These are phyloP conservation scores for Geum urbanum DNA, from an alignment of 306 rosid species.

Conservation along the genomic window DNA sequence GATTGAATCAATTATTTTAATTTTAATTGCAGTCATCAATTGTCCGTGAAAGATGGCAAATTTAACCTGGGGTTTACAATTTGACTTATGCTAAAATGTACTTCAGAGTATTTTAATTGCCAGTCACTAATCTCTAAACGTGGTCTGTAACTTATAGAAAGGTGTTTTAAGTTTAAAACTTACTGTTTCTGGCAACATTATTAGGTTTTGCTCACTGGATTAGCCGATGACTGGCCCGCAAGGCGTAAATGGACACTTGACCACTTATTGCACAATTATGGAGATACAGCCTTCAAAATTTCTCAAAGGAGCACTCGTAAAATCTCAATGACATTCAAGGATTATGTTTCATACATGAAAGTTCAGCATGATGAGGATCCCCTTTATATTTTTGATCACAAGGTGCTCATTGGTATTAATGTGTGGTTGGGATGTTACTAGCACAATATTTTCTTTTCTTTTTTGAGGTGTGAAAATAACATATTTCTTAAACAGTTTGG, in stretches of 20 bases:
- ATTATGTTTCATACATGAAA: constrained; percentile 71
- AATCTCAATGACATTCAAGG: constrained; percentile 70
- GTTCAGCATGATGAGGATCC: constrained; percentile 97
- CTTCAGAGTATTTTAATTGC: neutral
- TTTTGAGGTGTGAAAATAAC: neutral
- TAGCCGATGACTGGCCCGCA: constrained; percentile 91
- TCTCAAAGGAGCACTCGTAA: constrained; percentile 71
- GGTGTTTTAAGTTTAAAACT: neutral
- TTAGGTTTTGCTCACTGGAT: constrained; percentile 73
- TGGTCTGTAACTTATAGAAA: neutral
- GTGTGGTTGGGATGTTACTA: neutral
- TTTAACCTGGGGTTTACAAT: neutral
- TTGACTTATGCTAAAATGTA: constrained; percentile 7
- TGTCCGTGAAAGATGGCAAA: neutral
- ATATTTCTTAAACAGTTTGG: constrained; percentile 61
- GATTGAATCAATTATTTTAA: neutral
- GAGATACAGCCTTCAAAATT: constrained; percentile 72
- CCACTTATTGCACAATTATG: constrained; percentile 55
- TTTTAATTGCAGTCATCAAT: neutral
- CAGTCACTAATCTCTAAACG: constrained; percentile 6
- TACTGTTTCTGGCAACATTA: neutral
- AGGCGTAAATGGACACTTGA: constrained; percentile 77
- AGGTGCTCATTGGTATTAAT: constrained; percentile 44
- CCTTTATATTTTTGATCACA: constrained; percentile 87
- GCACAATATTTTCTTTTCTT: neutral